Conservation (phyloP, 371 early-diverging fungal genomes). For the Mortierella polycephala region DNA sequence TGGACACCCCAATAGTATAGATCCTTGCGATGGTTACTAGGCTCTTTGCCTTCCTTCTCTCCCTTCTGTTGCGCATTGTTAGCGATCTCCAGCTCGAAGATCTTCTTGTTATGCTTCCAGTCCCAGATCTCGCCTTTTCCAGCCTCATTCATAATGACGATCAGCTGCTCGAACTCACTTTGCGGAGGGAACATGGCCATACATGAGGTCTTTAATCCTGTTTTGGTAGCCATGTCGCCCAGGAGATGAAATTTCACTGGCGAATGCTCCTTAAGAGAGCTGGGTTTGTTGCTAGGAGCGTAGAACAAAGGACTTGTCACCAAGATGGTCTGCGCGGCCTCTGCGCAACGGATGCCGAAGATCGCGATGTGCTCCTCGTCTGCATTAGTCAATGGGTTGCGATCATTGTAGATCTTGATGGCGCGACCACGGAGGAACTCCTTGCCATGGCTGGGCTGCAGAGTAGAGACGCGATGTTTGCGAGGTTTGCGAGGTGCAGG, state of each 20-base stretch:
- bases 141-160: conserved; percentile 12
- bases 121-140: conserved; percentile 40
- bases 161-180: conserved; percentile 21
- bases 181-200: conserved; percentile 32
- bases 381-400: neutral
- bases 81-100: neutral
- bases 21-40: conserved; percentile 2
- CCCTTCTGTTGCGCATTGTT: neutral
- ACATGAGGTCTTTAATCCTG: conserved; percentile 10
- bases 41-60: no score
- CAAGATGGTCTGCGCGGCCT: conserved; percentile 7
- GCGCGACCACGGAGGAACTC: conserved; percentile 22
- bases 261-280: neutral
- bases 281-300: neutral
- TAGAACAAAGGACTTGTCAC: conserved; percentile 25
- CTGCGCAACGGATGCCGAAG: conserved; percentile 21
- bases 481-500: conserved; percentile 1
- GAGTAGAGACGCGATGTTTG: conserved; percentile 11
- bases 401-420: conserved; percentile 12
- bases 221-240: neutral
- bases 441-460: conserved; percentile 6
- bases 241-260: conserved; percentile 7
- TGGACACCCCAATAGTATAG: conserved; percentile 44
- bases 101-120: conserved; percentile 10
- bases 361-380: conserved; percentile 19